Evolutionary conservation across 2,329 filamentous ascomycete species (phyloP), one percentile per base, ranked within the genome.

Genomic region (Hypomyces perniciosus): DNA sequence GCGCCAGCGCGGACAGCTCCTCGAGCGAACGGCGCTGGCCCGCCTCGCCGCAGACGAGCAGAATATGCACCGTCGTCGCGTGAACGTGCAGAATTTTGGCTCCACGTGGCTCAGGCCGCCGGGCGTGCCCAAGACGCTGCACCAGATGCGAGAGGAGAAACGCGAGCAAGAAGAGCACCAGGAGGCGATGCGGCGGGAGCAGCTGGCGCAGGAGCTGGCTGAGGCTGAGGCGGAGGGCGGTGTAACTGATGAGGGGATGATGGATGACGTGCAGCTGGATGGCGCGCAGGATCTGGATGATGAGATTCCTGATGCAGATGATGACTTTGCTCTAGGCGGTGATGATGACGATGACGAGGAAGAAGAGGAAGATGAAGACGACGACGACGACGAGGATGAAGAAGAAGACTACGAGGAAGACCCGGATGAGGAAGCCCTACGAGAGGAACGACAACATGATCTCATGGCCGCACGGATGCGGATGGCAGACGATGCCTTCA

Each of bases 41-140:
- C 77, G 84, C 2, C 80, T 96, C 8, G 76, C 80, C 28, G 72
- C 81, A 39, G 92, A 96, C 65, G 93, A 97, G 71, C 79, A 83
- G 54, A 79, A 83, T 52, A 78, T 95, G 57, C 80, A 85, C 49
- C 79, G 85, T 7, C 88, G 92, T 43, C 90, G 91, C 62, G 72
- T 81, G 44, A 90, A 92, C 58, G 86, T 97, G 30, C 81, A 86
- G 44, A 88, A 90, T 62, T 96, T 95, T 64, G 93, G 93, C 54
- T 87, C 85, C 57, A 81, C 80, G 41, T 99, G 93, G 93, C 84
- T 99, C 50, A 88, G 86, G 52, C 93, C 93, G 0, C 90, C 90
- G 0, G 93, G 92, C 6, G 79, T 96, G 50, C 68, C 83, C 51
- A 99, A 97, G 75, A 96, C 92, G 1, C 81, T 96, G 53, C 85